Evolutionary conservation across 2,329 filamentous ascomycete genomes (phyloP), one percentile per base, ranked within the genome.

Genomic region (Cytospora leucostoma): DNA sequence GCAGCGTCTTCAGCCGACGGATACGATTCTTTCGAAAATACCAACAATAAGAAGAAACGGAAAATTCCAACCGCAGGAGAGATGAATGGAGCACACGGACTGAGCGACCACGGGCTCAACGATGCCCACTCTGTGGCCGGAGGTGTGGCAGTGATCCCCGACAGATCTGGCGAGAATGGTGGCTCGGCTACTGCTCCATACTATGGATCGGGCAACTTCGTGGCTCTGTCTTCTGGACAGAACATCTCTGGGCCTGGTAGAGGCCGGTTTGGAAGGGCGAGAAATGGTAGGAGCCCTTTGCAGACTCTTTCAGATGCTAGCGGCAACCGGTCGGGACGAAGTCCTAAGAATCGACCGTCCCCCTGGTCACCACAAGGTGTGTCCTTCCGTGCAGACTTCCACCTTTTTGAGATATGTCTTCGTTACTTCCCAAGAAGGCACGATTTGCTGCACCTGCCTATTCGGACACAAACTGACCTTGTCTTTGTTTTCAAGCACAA

Each of bases 11-110:
- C 89, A 3, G 80, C 86, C 12, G 94, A 98, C 74, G 93, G 93
- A 15, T 98, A 98, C 74, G 95, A 99, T 75, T 95, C 92, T 7
- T 96, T 97, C 71, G 95, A 99, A 76, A 98, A 98, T 71, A 96
- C 92, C 40, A 98, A 97, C 75, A 99, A 99, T 74, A 99, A 99
- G 78, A 99, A 98, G 81, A 98, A 99, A 77, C 86, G 95, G 69
- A 99, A 99, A 78, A 98, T 99, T 44, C 95, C 95, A 0, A 93
- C 93, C 0, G 92, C 92, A 11, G 90, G 91, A 19, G 90, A 91
- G 70, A 81, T 82, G 21, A 79, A 77, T 57, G 76, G 76, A 3
- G 71, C 74, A 7, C 81, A 83, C 65, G 71, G 72, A 4, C 35
- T 64, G 3, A 56, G 61, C 27, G 64, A 66, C 34, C 64, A 66